Base-by-base conservation (phyloP, 345 rosid species). In the Hibiscus trionum region DNA sequence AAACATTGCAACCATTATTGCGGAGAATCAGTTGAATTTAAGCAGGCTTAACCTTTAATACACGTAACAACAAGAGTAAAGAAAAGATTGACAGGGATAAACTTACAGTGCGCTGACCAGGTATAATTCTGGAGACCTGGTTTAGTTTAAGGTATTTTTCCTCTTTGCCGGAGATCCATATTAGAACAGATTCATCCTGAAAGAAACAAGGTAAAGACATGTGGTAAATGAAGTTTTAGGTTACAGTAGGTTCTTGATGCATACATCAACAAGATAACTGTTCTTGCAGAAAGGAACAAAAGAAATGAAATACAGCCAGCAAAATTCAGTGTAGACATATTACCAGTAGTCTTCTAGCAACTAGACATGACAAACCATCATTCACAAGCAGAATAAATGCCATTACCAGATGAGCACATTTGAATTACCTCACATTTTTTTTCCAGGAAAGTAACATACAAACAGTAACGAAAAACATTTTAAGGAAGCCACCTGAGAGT, bases 21-120 rank as follows among this genome's bases (percentile, higher is more conserved):
- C 31, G 61, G 10, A 27, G 37, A 62, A 16, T 50, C 29, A 55
- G 62, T 50, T 21, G 27, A 49, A 35, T 62, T 66, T 26, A 50
- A 26, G 27, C 19, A 55, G 42, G 3, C 19, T 39, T 39, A 39
- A 14, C 1, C 24, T 16, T 26, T 26, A 59, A 53, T 71, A 39
- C 17, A 67, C 7, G 19, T 59, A 60, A 16, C 42, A 42, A 39
- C 59, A 73, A 69, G 74, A 62, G 60, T 24, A 55, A 14, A 68
- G 19, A 19, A 72, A 50, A 76, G 55, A 19, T 49, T 29, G 60
- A 57, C 29, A 56, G 11, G 26, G 37, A 78, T 53, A 71, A 31
- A 81, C 91, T 85, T 84, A 90, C 96, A 53, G 93, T 90, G 71
- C 96, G 88, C 71, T 90, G 96, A 64, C 93, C 93, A 71, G 96